Base-by-base conservation (phyloP, 2,329 filamentous ascomycete species). In the Fusarium beomiforme region DNA sequence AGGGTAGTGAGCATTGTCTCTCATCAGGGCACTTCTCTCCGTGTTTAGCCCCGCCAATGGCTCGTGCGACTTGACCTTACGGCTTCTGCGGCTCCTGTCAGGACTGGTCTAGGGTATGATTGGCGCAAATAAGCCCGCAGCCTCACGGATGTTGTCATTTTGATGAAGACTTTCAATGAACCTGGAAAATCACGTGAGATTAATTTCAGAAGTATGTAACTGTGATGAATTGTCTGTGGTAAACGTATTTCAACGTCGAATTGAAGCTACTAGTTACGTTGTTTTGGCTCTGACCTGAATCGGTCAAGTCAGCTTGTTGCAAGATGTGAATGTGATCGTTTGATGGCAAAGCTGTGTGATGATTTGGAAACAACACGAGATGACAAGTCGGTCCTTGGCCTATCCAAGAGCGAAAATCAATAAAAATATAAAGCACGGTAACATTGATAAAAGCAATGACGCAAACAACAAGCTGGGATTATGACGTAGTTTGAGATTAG, bases 31-130 rank as follows among this genome's bases (percentile, higher is more conserved):
- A 67, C 46, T 66, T 59, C 53, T 55, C 62, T 65, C 71, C 66
- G 61, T 70, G 64, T 65, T 59, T 65, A 69, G 71, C 73, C 71
- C 64, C 63, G 64, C 64, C 63, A 67, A 56, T 62, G 60, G 65
- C 60, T 72, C 65, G 69, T 70, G 69, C 60, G 54, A 66, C 46
- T 49, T 43, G 50, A 26, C 42, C 39, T 59, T 64, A 56, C 67
- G 70, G 69, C 64, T 60, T 58, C 57, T 71, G 73, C 69, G 73
- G 63, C 59, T 65, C 59, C 64, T 67, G 69, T 61, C 61, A 67
- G 46, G 46, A 44, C 26, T 46, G 17, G 33, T n/a, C 36, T 47
- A 36, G 34, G 31, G 31, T 55, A 26, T 75, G 73, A 75, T 75
- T 75, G 73, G 73, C 55, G 44, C 21, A 37, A 64, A 56, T 53